These are phyloP conservation scores for Eleusine coracana DNA, from an alignment of 176 grass and related monocot genomes.

Conservation along the genomic window DNA sequence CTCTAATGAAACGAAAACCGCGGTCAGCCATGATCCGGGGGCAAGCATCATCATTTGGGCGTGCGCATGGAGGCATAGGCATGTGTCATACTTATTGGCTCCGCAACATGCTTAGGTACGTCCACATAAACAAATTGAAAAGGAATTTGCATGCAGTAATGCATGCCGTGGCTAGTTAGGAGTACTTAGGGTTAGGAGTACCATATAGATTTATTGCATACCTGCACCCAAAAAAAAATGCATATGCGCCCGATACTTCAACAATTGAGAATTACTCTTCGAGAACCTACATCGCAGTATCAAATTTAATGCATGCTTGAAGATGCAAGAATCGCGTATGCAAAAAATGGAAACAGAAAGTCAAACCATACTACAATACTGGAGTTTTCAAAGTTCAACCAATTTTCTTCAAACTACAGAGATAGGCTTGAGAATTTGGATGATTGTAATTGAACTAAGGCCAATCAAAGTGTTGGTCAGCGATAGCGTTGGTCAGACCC, in stretches of 20 bases:
- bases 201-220: too few relatives aligned
- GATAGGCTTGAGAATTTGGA: too few relatives aligned
- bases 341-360: background rate
- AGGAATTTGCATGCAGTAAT: constrained; percentile 7
- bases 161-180: constrained; percentile 10
- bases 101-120: constrained; percentile 34
- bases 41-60: constrained; percentile 36
- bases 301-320: background rate
- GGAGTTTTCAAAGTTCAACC: too few relatives aligned
- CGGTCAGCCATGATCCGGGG: background rate
- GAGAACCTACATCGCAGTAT: background rate
- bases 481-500: too few relatives aligned
- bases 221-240: too few relatives aligned
- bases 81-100: constrained; percentile 52
- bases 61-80: background rate
- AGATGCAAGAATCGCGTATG: background rate
- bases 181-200: too few relatives aligned
- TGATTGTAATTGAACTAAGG: too few relatives aligned
- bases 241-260: background rate
- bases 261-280: background rate
- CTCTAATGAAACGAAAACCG: constrained; percentile 7
- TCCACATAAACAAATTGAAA: constrained; percentile 29
- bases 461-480: too few relatives aligned
- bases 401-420: too few relatives aligned
- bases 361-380: too few relatives aligned